A percentile compares a stretch with the other conserved stretches of the same genome.
These are phyloP conservation scores for Spinacia oleracea DNA, from an alignment of 179 eudicot genomes.

Conservation along the genomic window DNA sequence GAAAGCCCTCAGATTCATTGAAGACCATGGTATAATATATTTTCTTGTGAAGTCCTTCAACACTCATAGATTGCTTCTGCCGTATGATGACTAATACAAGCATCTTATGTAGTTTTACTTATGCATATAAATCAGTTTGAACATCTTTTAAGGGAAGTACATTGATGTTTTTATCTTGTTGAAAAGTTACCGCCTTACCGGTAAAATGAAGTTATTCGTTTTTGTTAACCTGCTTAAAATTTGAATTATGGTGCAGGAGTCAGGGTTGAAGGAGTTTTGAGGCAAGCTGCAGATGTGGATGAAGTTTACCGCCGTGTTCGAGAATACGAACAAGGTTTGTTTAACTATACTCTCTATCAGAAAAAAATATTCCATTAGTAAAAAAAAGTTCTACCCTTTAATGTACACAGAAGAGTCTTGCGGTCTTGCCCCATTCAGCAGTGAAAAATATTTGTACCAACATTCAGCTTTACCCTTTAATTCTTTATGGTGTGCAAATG, in stretches of 20 bases:
- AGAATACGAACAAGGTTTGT: slow-evolving; percentile 88
- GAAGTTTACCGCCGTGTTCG: slow-evolving; percentile 82
- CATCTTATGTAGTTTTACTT: not conserved
- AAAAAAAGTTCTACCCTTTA: not conserved
- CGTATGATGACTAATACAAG: not conserved
- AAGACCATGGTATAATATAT: slow-evolving; percentile 64
- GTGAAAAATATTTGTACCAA: not conserved
- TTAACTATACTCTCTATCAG: not conserved
- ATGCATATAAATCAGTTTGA: not conserved
- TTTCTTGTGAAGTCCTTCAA: not conserved
- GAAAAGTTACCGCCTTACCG: not conserved
- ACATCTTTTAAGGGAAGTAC: not conserved
- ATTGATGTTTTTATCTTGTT: not conserved
- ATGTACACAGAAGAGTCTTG: not conserved
- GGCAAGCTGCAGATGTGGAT: slow-evolving; percentile 99
- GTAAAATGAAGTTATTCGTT: not conserved
- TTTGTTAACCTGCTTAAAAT: slow-evolving; percentile 5
- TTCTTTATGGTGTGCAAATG: not conserved
- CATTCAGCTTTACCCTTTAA: not conserved
- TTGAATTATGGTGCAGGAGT: slow-evolving; percentile 55
- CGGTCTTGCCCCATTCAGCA: not conserved
- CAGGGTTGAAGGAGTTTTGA: slow-evolving; percentile 84
- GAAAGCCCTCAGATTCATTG: slow-evolving; percentile 89
- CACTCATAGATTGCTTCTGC: not conserved
- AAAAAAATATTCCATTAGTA: not conserved